phyloP scores from a whole-genome alignment of 1,139 yeast species.

The Scheffersomyces illinoinensis region DNA sequence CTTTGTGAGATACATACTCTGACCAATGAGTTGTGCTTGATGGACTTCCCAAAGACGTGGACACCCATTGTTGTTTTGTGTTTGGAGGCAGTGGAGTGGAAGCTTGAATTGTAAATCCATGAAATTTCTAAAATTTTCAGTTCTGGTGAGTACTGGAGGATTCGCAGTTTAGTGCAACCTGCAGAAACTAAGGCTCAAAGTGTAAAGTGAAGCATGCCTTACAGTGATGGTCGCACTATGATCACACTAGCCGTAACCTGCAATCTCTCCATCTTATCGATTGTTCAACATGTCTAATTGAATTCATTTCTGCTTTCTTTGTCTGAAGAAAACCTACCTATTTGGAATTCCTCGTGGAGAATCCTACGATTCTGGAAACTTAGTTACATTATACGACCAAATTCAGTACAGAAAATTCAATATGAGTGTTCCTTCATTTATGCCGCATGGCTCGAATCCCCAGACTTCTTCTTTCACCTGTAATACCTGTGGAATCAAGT shows the following conservation, averaged over 20 bases:
- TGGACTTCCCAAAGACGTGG: conserved; percentile 72
- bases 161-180: background rate
- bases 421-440: conserved; percentile 9
- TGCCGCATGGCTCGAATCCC: conserved; percentile 39
- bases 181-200: background rate
- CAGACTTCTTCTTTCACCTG: conserved; percentile 61
- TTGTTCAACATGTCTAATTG: background rate
- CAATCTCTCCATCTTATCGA: background rate
- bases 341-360: background rate
- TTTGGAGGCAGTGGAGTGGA: conserved; percentile 1
- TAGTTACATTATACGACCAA: background rate
- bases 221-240: background rate
- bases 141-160: background rate
- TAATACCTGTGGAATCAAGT: conserved; percentile 81
- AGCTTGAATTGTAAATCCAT: background rate
- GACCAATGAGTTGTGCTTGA: conserved; percentile 52
- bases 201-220: conserved; percentile 1
- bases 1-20: conserved; percentile 27
- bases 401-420: background rate
- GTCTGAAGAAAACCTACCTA: background rate
- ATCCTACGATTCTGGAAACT: background rate
- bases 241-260: background rate
- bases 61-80: conserved; percentile 54
- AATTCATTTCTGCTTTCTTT: background rate
- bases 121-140: background rate